These are phyloP conservation scores for Diutina ranongensis DNA, from an alignment of 1,139 yeast species.

Conservation along the genomic window DNA sequence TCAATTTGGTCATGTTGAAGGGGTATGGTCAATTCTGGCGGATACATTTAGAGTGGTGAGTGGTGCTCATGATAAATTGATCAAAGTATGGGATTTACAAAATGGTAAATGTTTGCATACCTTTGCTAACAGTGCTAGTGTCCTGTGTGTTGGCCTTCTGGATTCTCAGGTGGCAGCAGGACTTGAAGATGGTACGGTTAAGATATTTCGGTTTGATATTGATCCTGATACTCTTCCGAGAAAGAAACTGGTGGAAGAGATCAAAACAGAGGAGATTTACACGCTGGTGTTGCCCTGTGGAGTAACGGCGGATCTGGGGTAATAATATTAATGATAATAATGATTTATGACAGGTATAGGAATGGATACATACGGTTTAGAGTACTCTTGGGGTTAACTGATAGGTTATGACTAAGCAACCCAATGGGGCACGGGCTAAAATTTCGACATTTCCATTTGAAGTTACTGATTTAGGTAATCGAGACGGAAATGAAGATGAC, in stretches of 20 bases:
- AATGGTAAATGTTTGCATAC: conserved; percentile 91
- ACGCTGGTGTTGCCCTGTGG: conserved; percentile 4
- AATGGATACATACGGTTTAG: too few relatives aligned
- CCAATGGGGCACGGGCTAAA: too few relatives aligned
- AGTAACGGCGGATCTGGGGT: too few relatives aligned
- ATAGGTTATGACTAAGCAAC: too few relatives aligned
- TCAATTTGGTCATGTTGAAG: conserved; percentile 94
- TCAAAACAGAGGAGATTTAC: background rate
- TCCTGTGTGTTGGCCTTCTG: conserved; percentile 79
- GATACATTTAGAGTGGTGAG: conserved; percentile 89
- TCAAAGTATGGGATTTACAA: conserved; percentile 93
- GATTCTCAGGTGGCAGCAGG: conserved; percentile 89
- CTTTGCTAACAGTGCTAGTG: conserved; percentile 64
- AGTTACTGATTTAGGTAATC: too few relatives aligned
- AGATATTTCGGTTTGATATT: conserved; percentile 65
- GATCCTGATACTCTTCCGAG: conserved; percentile 1
- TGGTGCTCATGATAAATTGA: conserved; percentile 85
- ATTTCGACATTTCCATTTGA: too few relatives aligned
- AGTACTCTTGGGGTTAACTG: too few relatives aligned
- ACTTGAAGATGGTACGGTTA: conserved; percentile 74
- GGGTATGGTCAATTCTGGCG: conserved; percentile 94
- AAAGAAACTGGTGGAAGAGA: background rate
- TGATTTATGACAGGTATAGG: background rate
- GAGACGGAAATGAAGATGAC: too few relatives aligned
- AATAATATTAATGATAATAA: too few relatives aligned